Percentiles rank a stretch among this genome's conserved stretches.
Evolutionary conservation across 768 basidiomycete genomes (phyloP).

Genomic region (Phylloporus sp.): DNA sequence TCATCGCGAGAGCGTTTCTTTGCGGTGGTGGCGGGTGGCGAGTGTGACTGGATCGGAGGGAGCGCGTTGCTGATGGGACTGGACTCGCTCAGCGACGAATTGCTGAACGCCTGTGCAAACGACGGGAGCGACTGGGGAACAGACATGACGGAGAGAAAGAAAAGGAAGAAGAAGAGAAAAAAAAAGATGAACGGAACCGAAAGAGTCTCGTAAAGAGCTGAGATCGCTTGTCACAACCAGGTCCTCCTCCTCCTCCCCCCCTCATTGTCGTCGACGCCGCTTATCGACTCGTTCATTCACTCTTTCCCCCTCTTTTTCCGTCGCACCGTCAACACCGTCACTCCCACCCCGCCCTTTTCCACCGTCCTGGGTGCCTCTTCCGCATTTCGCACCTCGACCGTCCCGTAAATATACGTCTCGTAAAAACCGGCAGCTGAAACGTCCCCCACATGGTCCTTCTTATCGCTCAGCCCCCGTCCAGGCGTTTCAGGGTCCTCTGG

Average conservation of each 20-base stretch:
- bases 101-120: constrained; percentile 72
- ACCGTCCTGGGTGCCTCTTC: constrained; percentile 25
- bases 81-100: constrained; percentile 47
- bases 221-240: too few relatives aligned
- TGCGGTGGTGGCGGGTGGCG: constrained; percentile 24
- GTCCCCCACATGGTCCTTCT: constrained; percentile 34
- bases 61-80: constrained; percentile 50
- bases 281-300: constrained; percentile 10
- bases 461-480: constrained; percentile 31
- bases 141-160: constrained; percentile 33
- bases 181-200: constrained; percentile 19
- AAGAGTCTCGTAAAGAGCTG: too few relatives aligned
- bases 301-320: constrained; percentile 43
- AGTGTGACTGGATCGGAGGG: constrained; percentile 57
- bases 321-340: constrained; percentile 59
- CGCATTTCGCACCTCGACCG: constrained; percentile 48
- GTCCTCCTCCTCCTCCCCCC: too few relatives aligned
- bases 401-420: constrained; percentile 53
- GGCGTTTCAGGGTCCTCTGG: constrained; percentile 46
- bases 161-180: constrained; percentile 2
- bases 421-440: constrained; percentile 61
- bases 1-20: constrained; percentile 47
- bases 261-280: too few relatives aligned
- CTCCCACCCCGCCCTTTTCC: constrained; percentile 22
- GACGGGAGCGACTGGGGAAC: constrained; percentile 66